Conservation (phyloP, 768 basidiomycete species). For the Suillus ampliporus region DNA sequence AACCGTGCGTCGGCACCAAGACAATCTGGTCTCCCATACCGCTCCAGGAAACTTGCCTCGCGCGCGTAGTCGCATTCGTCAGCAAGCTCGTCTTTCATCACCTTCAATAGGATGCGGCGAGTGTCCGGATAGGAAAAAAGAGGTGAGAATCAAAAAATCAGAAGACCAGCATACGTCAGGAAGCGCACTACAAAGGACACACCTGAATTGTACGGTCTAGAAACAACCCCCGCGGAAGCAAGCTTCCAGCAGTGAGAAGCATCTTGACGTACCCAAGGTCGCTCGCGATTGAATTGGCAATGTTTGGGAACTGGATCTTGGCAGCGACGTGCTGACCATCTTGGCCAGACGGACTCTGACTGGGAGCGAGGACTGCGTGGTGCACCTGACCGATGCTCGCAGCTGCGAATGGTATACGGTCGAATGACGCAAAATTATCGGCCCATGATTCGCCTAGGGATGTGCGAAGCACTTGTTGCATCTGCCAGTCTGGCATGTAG, state of each 20-base stretch:
- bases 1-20: conserved; percentile 70
- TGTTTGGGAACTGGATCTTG: conserved; percentile 96
- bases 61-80: conserved; percentile 92
- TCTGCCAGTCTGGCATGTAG: conserved; percentile 99
- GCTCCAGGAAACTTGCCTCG: conserved; percentile 74
- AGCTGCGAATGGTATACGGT: conserved; percentile 88
- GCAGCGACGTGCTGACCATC: conserved; percentile 66
- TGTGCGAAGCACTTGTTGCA: conserved; percentile 84
- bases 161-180: neutral
- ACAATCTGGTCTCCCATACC: conserved; percentile 57
- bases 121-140: neutral
- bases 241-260: conserved; percentile 76
- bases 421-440: conserved; percentile 72
- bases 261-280: conserved; percentile 88
- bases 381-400: conserved; percentile 98
- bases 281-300: conserved; percentile 82
- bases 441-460: conserved; percentile 82
- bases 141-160: conserved; percentile 1
- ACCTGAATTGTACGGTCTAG: conserved; percentile 86
- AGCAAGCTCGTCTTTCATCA: conserved; percentile 86
- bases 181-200: conserved; percentile 10
- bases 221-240: conserved; percentile 90
- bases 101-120: conserved; percentile 45
- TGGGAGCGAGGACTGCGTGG: conserved; percentile 61
- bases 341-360: conserved; percentile 56